These are phyloP conservation scores for Talaromyces wortmannii DNA, from an alignment of 495 filamentous ascomycete genomes.

Conservation along the genomic window DNA sequence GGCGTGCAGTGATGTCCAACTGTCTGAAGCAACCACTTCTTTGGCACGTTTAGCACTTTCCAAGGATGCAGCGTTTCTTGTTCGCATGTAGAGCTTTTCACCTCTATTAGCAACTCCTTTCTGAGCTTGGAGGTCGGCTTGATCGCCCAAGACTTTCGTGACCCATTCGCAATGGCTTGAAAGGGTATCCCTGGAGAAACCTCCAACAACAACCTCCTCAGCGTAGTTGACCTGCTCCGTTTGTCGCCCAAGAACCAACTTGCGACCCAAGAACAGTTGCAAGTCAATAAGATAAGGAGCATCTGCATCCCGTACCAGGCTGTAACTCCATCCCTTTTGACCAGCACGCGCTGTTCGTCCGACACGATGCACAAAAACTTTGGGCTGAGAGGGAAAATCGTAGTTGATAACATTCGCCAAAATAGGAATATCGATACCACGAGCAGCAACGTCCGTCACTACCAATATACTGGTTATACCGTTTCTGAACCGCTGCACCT, in stretches of 20 bases:
- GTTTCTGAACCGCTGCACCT: conserved; percentile 79
- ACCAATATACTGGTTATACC: conserved; percentile 86
- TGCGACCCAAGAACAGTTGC: conserved; percentile 86
- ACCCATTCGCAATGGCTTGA: conserved; percentile 73
- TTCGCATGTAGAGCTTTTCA: conserved; percentile 86
- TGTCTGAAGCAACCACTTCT: conserved; percentile 58
- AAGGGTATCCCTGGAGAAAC: conserved; percentile 59
- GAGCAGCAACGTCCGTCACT: conserved; percentile 94
- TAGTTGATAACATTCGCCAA: conserved; percentile 98
- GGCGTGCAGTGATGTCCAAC: conserved; percentile 63
- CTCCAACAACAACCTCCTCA: conserved; percentile 73
- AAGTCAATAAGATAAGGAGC: conserved; percentile 86
- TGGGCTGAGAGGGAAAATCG: conserved; percentile 94
- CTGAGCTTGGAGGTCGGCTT: conserved; percentile 63
- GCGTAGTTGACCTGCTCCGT: conserved; percentile 59
- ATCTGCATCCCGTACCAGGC: conserved; percentile 76
- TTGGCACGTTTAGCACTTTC: conserved; percentile 84
- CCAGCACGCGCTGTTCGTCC: conserved; percentile 93
- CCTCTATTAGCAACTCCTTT: conserved; percentile 73
- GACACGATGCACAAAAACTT: conserved; percentile 94
- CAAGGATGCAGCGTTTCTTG: conserved; percentile 77
- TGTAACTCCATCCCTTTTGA: conserved; percentile 89
- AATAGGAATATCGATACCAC: conserved; percentile 95
- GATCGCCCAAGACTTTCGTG: conserved; percentile 65
- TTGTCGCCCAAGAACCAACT: conserved; percentile 59